These are phyloP conservation scores for Xylaria telfairii DNA, from an alignment of 495 filamentous ascomycete genomes.

Conservation along the genomic window DNA sequence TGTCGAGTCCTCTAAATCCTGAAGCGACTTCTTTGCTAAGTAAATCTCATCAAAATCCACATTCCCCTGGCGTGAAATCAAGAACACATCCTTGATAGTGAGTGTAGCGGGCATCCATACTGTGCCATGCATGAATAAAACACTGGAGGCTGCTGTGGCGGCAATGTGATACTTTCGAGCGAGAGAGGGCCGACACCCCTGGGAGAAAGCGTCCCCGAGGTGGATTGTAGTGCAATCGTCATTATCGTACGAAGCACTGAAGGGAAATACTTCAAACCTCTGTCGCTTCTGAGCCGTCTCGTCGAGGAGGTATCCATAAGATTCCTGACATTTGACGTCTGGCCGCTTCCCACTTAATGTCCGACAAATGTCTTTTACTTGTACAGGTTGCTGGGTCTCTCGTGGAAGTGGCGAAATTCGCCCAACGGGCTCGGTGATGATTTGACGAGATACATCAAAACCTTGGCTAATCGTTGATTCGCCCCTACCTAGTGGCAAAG, in stretches of 20 bases:
- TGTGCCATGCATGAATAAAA: conserved; percentile 20
- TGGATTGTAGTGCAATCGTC: conserved; percentile 4
- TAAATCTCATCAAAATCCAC: conserved; percentile 17
- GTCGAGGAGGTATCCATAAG: conserved; percentile 16
- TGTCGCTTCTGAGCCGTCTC: conserved; percentile 8
- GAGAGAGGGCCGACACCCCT: conserved; percentile 2
- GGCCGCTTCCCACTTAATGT: background rate
- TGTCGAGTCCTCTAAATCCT: background rate
- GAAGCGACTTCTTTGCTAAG: conserved; percentile 7
- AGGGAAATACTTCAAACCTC: conserved; percentile 12
- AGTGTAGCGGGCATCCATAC: conserved; percentile 20
- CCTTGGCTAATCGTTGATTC: background rate
- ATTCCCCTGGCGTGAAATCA: conserved; percentile 12
- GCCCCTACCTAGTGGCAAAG: background rate
- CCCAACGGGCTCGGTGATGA: background rate
- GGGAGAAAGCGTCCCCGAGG: conserved; percentile 13
- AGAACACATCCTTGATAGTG: conserved; percentile 10
- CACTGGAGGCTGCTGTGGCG: conserved; percentile 11
- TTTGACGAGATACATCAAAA: background rate
- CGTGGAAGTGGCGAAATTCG: background rate
- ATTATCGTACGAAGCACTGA: conserved; percentile 1
- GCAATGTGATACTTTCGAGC: conserved; percentile 22
- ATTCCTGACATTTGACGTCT: background rate
- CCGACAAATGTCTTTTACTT: conserved; percentile 13
- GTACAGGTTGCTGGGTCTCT: conserved; percentile 5